A percentile compares a stretch with the other conserved stretches of the same genome.
Conservation (phyloP, 306 rosid genomes). For the Betula pendula region DNA sequence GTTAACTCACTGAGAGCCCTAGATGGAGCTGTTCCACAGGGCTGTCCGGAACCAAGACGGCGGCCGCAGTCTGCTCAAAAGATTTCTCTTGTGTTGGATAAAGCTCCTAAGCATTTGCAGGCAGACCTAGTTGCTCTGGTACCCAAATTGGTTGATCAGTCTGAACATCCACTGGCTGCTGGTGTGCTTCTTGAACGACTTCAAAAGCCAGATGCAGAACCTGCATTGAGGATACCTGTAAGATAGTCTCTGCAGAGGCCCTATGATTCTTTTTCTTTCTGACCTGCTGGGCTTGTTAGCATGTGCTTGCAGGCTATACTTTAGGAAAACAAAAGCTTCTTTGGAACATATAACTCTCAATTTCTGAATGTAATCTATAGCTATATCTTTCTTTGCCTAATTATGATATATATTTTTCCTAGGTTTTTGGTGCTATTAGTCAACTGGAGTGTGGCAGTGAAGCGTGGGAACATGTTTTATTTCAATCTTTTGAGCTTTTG, state of each 20-base stretch:
- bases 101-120: conserved; percentile 95
- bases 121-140: conserved; percentile 85
- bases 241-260: conserved; percentile 32
- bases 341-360: neutral
- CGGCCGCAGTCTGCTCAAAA: conserved; percentile 96
- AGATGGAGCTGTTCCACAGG: conserved; percentile 94
- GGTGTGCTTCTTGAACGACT: conserved; percentile 85
- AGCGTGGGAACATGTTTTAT: conserved; percentile 90
- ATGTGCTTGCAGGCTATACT: neutral
- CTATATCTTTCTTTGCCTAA: conserved; percentile 29
- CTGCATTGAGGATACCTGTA: conserved; percentile 80
- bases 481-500: conserved; percentile 81
- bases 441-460: conserved; percentile 93
- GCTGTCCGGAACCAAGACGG: conserved; percentile 95
- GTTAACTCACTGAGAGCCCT: conserved; percentile 92
- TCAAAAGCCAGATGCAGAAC: conserved; percentile 93
- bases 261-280: conserved; percentile 24
- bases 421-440: conserved; percentile 92
- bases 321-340: neutral
- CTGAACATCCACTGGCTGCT: conserved; percentile 96
- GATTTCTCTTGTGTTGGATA: conserved; percentile 90
- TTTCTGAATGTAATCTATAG: conserved; percentile 11
- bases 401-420: conserved; percentile 25
- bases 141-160: conserved; percentile 93
- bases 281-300: conserved; percentile 22